Evolutionary conservation across 306 rosid genomes (phyloP).

Genomic region (Parietaria judaica): DNA sequence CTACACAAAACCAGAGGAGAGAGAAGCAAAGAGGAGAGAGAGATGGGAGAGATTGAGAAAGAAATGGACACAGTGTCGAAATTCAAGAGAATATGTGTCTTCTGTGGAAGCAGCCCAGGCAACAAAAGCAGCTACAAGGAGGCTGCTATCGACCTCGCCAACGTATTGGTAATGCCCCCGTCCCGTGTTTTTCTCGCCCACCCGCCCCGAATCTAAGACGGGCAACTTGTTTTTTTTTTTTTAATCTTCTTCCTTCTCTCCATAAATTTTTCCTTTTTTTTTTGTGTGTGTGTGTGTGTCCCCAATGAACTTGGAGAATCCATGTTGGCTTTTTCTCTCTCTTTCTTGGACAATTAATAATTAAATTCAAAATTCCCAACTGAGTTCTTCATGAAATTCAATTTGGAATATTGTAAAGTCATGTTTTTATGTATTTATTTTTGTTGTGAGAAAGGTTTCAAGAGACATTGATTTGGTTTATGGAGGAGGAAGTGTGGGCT

Average conservation of each 20-base stretch:
- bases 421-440: background rate
- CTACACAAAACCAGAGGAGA: background rate
- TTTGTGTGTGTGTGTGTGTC: background rate
- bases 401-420: background rate
- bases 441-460: slow-evolving; percentile 43
- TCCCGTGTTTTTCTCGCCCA: slow-evolving; percentile 5
- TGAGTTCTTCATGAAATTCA: background rate
- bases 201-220: background rate
- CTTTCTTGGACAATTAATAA: background rate
- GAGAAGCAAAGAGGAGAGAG: background rate
- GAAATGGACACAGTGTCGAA: slow-evolving; percentile 44
- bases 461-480: slow-evolving; percentile 90
- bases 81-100: slow-evolving; percentile 88
- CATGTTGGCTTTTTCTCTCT: background rate
- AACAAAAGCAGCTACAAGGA: slow-evolving; percentile 75
- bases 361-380: background rate
- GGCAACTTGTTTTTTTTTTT: background rate
- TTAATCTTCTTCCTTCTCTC: background rate
- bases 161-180: slow-evolving; percentile 57
- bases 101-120: slow-evolving; percentile 93
- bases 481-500: slow-evolving; percentile 97
- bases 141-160: slow-evolving; percentile 90
- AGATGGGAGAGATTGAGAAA: slow-evolving; percentile 15
- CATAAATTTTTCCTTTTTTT: background rate
- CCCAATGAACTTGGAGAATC: background rate